Base-by-base conservation (phyloP, 768 basidiomycete genomes). In the Leccinellum luteum region DNA sequence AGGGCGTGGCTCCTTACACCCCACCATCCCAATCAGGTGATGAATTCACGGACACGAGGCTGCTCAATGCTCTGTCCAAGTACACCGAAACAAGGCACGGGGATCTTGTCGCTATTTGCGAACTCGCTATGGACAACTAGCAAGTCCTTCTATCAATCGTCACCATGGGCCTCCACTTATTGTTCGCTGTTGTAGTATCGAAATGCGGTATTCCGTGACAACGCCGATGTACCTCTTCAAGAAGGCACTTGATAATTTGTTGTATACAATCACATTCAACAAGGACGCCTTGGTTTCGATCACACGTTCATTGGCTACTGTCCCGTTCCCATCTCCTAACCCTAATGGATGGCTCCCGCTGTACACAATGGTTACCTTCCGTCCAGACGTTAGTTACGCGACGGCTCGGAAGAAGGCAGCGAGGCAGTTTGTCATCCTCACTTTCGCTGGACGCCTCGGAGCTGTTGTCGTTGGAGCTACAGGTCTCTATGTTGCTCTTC, bases 291-390 rank as follows among this genome's bases (percentile, higher is more conserved):
- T 83, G 55, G 68, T 75, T 58, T 77, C 77, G 60, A 71, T 85
- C 63, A 75, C 75, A 45, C 79, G 80, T 54, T 66, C 62, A 47
- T 64, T 86, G 61, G 73, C 81, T 60, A 76, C 71, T 58, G 69
- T 78, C 49, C 79, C 87, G 10, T 92, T 88, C 72, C 82, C 85
- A 34, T 71, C 85, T 58, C 70, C 71, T 58, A 73, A 78, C 59
- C 87, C 87, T 45, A 69, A 71, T 61, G 94, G 92, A 35, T 98
- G 95, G 95, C 81, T 94, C 52, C 90, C 93, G 56, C 79, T 96
- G 51, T 99, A 99, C 74, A 92, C 92, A 32, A 97, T 98, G 95
- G 89, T 97, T 63, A 98, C 96, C 45, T 99, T 99, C 77, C 84
- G 96, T 43, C 92, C 94, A 51, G 96, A 98, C 74, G 85, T 99